These are phyloP conservation scores for Mrakia blollopis DNA, from an alignment of 768 basidiomycete genomes.

Conservation along the genomic window DNA sequence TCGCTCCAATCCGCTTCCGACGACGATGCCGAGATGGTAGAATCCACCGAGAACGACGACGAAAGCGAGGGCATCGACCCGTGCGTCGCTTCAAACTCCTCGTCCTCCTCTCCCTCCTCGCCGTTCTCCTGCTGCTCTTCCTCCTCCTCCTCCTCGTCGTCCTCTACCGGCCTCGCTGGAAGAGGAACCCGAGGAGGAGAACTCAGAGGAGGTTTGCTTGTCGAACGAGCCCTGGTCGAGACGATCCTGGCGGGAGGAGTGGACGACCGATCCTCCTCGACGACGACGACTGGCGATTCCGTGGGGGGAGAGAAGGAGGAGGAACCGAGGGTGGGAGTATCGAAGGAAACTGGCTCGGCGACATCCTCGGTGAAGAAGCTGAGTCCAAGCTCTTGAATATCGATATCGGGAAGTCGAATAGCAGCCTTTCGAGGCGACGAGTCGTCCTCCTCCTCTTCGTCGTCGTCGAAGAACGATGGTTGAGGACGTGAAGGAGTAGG, in stretches of 20 bases:
- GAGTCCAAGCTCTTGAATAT: not conserved
- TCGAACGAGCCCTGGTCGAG: not conserved
- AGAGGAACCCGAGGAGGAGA: slow-evolving; percentile 8
- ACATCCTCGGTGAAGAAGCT: not conserved
- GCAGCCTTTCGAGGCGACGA: not conserved
- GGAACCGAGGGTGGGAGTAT: not conserved
- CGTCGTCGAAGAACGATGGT: not conserved
- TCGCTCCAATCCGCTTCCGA: slow-evolving; percentile 4
- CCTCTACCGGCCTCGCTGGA: not conserved
- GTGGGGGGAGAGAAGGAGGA: not conserved
- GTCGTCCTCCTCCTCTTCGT: not conserved
- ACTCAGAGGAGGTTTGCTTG: not conserved
- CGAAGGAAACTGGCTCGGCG: not conserved
- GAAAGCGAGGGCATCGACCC: slow-evolving; percentile 14
- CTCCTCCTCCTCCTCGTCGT: not conserved
- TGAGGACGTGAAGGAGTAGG: not conserved
- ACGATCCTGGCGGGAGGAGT: not conserved
- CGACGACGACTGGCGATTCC: not conserved
- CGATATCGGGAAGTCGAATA: slow-evolving; percentile 4
- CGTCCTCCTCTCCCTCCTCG: not conserved
- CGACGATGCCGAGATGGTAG: not conserved
- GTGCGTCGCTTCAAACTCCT: not conserved
- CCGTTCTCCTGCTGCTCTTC: not conserved
- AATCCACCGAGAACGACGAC: slow-evolving; percentile 4
- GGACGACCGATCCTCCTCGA: not conserved